Base-by-base conservation (phyloP, 441 rosid species). In the Adansonia rubrostipa region DNA sequence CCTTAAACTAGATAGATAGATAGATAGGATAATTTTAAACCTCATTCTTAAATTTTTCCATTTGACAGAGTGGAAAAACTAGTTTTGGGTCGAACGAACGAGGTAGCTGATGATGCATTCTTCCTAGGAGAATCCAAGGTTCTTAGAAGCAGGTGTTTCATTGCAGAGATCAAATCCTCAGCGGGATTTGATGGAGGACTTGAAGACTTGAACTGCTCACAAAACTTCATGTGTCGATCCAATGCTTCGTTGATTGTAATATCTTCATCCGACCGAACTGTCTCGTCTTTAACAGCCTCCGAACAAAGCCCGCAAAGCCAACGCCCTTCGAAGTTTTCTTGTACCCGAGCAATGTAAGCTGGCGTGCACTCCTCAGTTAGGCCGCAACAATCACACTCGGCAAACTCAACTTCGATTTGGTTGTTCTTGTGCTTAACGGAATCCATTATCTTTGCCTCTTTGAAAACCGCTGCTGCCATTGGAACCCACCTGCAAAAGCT, bases 241-340 rank as follows among this genome's bases (percentile, higher is more conserved):
- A 90, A 70, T 19, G 94, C 92, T 76, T 89, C 92, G 47, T 85
- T 88, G 1, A 84, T 80, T 13, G 85, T 81, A 13, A 84, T 85
- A 9, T 68, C 76, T 63, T 80, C 75, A 10, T 75, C 84, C 5
- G 87, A 83, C 63, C 89, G 80, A 0, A 73, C 17, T 1, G 76
- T 74, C 81, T 90, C 91, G 62, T 90, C 90, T 72, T 86, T 84
- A n/a, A 90, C 89, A 1, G 92, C 94, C 80, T 90, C 92, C 51
- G 89, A 79, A 42, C 92, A 90, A 40, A 90, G 79, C 11, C 90
- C 94, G 74, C 92, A 90, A 11, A 90, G 84, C 94, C 94, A 90
- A 36, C 81, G 84, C 2, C 92, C 92, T 10, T 73, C 58, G 33
- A 81, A 85, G 72, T 82, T 76, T 73, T 88, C 88, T 10, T 88